phyloP scores from a whole-genome alignment of 2,329 filamentous ascomycete genomes.

The Emergomyces orientalis region DNA sequence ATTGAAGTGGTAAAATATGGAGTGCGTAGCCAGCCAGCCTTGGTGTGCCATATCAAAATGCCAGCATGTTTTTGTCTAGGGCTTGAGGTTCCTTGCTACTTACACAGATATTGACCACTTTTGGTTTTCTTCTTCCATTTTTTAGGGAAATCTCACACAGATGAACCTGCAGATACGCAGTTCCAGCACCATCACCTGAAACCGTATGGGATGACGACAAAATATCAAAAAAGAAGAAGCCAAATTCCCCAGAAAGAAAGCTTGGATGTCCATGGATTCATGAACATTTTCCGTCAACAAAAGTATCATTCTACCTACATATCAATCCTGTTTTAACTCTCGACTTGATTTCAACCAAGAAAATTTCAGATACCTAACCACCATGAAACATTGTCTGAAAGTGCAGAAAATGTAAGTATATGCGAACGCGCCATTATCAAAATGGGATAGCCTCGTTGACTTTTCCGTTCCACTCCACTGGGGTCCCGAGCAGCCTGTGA shows the following conservation, averaged over 20 bases:
- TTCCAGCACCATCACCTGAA: neutral
- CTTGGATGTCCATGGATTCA: neutral
- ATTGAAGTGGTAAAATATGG: neutral
- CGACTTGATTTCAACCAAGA: neutral
- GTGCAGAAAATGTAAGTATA: neutral
- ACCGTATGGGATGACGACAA: neutral
- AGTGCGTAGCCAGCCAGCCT: neutral
- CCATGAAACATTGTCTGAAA: no score
- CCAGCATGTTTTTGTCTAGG: neutral
- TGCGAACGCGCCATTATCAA: slow-evolving; percentile 18
- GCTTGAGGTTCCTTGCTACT: no score
- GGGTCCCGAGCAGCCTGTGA: slow-evolving; percentile 42
- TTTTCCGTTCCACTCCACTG: slow-evolving; percentile 44
- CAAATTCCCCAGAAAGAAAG: neutral
- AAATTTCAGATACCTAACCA: neutral
- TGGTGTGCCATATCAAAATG: neutral
- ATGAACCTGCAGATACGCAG: neutral
- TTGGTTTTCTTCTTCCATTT: no score
- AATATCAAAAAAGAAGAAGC: neutral
- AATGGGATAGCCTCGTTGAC: slow-evolving; percentile 44
- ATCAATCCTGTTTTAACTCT: neutral
- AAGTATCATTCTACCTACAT: neutral
- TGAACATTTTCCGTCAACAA: neutral
- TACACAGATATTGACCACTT: no score
- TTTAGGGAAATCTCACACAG: neutral